A percentile compares a stretch with the other conserved stretches of the same genome.
Evolutionary conservation across 768 basidiomycete species (phyloP).

Genomic region (Russula brevipes): DNA sequence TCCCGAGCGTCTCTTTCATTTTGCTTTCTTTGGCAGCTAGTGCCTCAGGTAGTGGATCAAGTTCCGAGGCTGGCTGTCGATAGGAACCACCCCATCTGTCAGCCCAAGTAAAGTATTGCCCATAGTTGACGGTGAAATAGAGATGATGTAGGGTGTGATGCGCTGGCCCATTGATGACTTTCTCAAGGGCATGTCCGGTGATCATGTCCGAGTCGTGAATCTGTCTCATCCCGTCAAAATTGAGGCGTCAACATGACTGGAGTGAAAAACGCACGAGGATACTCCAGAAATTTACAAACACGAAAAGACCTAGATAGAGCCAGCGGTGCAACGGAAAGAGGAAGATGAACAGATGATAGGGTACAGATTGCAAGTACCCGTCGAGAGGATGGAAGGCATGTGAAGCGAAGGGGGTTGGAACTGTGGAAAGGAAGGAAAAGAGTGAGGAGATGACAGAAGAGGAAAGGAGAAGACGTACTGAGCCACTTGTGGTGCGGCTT

Average conservation of each 20-base stretch:
- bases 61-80: constrained; percentile 73
- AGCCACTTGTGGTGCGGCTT: constrained; percentile 99
- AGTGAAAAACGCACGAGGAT: constrained; percentile 67
- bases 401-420: constrained; percentile 95
- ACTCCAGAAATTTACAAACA: constrained; percentile 90
- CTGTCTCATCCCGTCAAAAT: constrained; percentile 36
- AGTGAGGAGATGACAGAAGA: neutral
- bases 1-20: constrained; percentile 11
- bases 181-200: constrained; percentile 82
- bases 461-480: constrained; percentile 48
- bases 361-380: constrained; percentile 89
- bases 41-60: constrained; percentile 83
- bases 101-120: constrained; percentile 96
- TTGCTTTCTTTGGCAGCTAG: constrained; percentile 29
- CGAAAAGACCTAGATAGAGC: constrained; percentile 80
- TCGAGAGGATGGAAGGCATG: constrained; percentile 97
- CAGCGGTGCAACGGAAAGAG: constrained; percentile 86
- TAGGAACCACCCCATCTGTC: constrained; percentile 83
- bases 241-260: neutral
- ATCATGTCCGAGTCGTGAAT: constrained; percentile 99
- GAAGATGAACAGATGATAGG: constrained; percentile 90
- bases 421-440: constrained; percentile 36
- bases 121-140: constrained; percentile 96
- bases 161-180: constrained; percentile 93
- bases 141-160: constrained; percentile 97